Evolutionary conservation across 2,329 filamentous ascomycete genomes (phyloP).

Genomic region (Gyromitra esculenta): DNA sequence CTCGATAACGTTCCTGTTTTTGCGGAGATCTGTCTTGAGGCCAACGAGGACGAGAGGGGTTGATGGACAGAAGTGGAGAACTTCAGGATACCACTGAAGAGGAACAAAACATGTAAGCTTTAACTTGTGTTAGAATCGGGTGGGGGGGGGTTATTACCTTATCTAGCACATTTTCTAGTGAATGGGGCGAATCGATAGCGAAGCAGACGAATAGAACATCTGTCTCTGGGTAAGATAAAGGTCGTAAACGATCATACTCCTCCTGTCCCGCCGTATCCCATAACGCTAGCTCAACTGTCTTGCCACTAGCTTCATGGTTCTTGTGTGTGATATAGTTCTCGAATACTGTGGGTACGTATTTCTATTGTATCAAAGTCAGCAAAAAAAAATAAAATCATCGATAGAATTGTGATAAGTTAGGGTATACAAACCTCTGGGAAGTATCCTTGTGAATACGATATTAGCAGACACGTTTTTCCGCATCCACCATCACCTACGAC

Average conservation of each 20-base stretch:
- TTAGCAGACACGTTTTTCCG: constrained; percentile 97
- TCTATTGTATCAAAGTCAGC: constrained; percentile 67
- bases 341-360: constrained; percentile 99
- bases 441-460: constrained; percentile 98
- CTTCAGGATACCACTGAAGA: constrained; percentile 96
- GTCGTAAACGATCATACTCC: constrained; percentile 95
- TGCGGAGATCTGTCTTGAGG: constrained; percentile 94
- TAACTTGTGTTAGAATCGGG: constrained; percentile 12
- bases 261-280: constrained; percentile 99
- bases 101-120: constrained; percentile 50
- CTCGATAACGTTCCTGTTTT: constrained; percentile 96
- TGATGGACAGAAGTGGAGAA: constrained; percentile 97
- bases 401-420: constrained; percentile 36
- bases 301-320: constrained; percentile 84
- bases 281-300: constrained; percentile 93
- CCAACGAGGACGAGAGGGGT: constrained; percentile 95
- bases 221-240: constrained; percentile 96
- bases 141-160: constrained; percentile 73
- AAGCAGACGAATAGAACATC: constrained; percentile 99
- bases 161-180: constrained; percentile 96
- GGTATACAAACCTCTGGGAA: constrained; percentile 84
- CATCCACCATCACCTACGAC: constrained; percentile 98
- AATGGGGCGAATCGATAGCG: constrained; percentile 98
- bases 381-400: neutral
- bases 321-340: constrained; percentile 99